A percentile compares a stretch with the other conserved stretches of the same genome.
These are phyloP conservation scores for Lactarius hengduanensis DNA, from an alignment of 768 basidiomycete species.

Conservation along the genomic window DNA sequence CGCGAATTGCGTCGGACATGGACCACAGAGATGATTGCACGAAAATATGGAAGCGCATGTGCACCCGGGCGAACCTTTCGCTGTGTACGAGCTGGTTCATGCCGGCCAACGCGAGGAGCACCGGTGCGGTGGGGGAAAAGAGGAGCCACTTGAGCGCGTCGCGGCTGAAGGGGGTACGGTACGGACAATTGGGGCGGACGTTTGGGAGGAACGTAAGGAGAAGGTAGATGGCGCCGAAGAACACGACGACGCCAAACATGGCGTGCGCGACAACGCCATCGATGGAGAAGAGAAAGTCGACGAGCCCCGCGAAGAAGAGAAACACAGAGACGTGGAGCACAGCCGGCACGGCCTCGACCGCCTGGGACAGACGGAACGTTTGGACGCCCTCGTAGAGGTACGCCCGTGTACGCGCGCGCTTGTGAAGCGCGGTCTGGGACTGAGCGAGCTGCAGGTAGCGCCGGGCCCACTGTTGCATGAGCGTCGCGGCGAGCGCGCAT, in stretches of 20 bases:
- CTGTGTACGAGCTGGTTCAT: not conserved
- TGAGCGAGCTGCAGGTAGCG: constrained; percentile 13
- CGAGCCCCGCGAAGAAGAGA: constrained; percentile 16
- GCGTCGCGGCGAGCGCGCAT: constrained; percentile 12
- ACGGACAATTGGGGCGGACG: constrained; percentile 14
- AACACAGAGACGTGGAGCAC: constrained; percentile 17
- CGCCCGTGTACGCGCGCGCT: constrained; percentile 12
- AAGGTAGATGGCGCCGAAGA: constrained; percentile 1
- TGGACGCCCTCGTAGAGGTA: constrained; percentile 20
- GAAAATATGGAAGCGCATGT: not conserved
- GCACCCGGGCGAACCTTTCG: not conserved
- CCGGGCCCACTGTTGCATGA: constrained; percentile 22
- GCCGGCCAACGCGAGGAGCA: not conserved
- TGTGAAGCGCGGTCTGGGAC: constrained; percentile 1
- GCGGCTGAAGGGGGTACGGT: constrained; percentile 16
- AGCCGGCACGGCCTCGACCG: constrained; percentile 6
- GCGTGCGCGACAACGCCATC: not conserved
- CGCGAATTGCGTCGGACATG: constrained; percentile 4
- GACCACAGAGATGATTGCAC: constrained; percentile 5
- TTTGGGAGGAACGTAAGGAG: constrained; percentile 15
- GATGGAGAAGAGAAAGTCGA: constrained; percentile 21
- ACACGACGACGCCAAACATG: not conserved
- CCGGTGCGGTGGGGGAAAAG: not conserved
- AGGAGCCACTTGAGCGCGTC: constrained; percentile 11
- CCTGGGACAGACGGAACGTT: constrained; percentile 3